phyloP scores from a whole-genome alignment of 2,329 filamentous ascomycete species.

The Aspergillus sojae region DNA sequence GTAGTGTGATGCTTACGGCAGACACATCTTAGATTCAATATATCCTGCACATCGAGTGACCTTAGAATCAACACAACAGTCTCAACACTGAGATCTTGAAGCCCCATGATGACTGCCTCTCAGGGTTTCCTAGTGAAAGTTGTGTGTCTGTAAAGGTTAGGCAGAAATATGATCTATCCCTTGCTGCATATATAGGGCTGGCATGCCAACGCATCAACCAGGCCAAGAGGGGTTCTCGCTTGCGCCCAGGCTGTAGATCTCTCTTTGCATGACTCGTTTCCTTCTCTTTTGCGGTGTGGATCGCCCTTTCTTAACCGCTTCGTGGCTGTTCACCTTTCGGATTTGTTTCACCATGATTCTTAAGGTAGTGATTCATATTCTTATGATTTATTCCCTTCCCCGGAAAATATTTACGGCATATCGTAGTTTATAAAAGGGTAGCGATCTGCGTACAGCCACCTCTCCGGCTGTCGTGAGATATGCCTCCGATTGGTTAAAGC shows the following conservation, averaged over 20 bases:
- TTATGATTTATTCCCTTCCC: too few species aligned
- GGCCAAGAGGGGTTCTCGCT: background rate
- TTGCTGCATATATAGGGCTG: background rate
- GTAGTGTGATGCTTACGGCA: slow-evolving; percentile 4
- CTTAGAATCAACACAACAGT: background rate
- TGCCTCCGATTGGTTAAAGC: too few species aligned
- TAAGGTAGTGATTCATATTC: too few species aligned
- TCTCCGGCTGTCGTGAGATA: too few species aligned
- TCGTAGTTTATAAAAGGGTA: too few species aligned
- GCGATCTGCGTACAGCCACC: too few species aligned
- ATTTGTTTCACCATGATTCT: too few species aligned
- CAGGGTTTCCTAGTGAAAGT: too few species aligned
- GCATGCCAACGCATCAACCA: background rate
- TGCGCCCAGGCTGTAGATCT: background rate
- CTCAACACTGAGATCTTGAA: background rate
- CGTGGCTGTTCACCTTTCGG: too few species aligned
- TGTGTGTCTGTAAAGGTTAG: background rate
- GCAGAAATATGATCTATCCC: background rate
- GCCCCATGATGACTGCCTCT: background rate
- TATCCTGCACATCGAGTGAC: background rate
- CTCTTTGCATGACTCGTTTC: background rate
- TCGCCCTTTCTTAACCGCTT: background rate
- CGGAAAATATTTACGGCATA: too few species aligned
- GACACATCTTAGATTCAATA: slow-evolving; percentile 1
- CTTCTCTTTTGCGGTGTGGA: background rate